Conservation (phyloP, 2,329 filamentous ascomycete genomes). For the Waltergamsia citrina region DNA sequence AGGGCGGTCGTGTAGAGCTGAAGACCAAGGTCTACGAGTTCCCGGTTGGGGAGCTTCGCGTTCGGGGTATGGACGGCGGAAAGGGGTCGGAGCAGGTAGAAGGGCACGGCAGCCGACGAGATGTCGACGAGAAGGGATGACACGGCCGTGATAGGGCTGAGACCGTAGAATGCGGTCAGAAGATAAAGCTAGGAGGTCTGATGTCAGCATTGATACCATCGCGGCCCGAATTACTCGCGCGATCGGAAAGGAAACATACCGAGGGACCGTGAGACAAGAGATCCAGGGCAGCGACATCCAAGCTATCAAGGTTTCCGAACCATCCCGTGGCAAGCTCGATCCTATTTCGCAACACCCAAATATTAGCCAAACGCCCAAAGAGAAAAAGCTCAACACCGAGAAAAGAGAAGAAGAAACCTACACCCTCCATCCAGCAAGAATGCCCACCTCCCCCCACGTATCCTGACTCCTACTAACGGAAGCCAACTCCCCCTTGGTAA, state of each 20-base stretch:
- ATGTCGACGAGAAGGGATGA: constrained; percentile 59
- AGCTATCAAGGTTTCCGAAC: constrained; percentile 64
- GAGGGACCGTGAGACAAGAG: constrained; percentile 67
- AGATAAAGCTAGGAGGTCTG: constrained; percentile 64
- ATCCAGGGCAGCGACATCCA: constrained; percentile 56
- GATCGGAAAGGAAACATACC: constrained; percentile 37
- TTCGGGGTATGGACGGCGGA: constrained; percentile 53
- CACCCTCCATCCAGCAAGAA: constrained; percentile 44
- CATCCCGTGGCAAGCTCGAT: constrained; percentile 64
- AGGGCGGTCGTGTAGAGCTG: constrained; percentile 57
- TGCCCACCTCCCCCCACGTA: constrained; percentile 50
- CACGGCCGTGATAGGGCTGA: constrained; percentile 51
- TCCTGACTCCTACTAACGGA: constrained; percentile 55
- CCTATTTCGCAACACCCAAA: constrained; percentile 30
- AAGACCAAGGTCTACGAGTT: constrained; percentile 56
- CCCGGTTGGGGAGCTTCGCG: constrained; percentile 45
- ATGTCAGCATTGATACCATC: constrained; percentile 1
- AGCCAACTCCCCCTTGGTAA: constrained; percentile 57
- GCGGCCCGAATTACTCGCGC: not conserved
- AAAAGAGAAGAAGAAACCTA: constrained; percentile 24
- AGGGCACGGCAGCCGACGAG: constrained; percentile 60
- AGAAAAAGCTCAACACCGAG: too few species aligned
- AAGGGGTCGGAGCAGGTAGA: constrained; percentile 61
- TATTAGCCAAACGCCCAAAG: not conserved
- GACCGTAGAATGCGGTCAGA: constrained; percentile 66